Base-by-base conservation (phyloP, 768 basidiomycete genomes). In the Cyclocybe cylindracea region DNA sequence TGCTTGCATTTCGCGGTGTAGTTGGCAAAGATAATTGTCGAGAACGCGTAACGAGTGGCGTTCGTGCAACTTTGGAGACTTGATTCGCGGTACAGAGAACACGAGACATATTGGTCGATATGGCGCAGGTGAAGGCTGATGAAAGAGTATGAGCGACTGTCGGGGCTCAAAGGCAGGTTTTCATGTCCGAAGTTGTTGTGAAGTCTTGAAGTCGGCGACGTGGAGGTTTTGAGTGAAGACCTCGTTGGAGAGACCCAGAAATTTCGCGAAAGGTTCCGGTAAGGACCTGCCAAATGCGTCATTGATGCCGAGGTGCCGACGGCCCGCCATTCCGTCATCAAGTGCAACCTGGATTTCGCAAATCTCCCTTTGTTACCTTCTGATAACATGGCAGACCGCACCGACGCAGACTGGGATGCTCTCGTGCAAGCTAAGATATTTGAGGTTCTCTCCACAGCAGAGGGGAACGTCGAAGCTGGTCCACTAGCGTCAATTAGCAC, bases 331-430 rank as follows among this genome's bases (percentile, higher is more conserved):
- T 2, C 24, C 24, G 24, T 5, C 5, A 24, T 24, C 24, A 24
- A 24, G 16, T 16, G 1, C 16, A 16, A n/a, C 24, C 24, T 24
- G 24, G 5, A 24, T 24, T 24, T 24, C 24, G 1, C 24, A 1
- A 3, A 3, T 5, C 5, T 24, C 24, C 24, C 24, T 24, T 24
- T 24, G 50, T 43, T 41, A 36, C 19, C 42, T 11, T 50, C 44
- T 29, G 56, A 40, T 38, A 34, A 39, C 18, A 68, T 65, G 66
- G 49, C 53, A 44, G 45, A 54, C 16, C 53, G 57, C 33, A 63
- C 69, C 9, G 69, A 70, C 47, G 63, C 63, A 16, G 63, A 74
- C 52, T 76, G 74, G 76, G 39, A 10, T 42, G 42, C 10, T 51
- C 65, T 61, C 19, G 69, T 76, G 32, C 50, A 56, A 1, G 29